Evolutionary conservation across 257 asterid species (phyloP).

Genomic region (Solanum sitiens): DNA sequence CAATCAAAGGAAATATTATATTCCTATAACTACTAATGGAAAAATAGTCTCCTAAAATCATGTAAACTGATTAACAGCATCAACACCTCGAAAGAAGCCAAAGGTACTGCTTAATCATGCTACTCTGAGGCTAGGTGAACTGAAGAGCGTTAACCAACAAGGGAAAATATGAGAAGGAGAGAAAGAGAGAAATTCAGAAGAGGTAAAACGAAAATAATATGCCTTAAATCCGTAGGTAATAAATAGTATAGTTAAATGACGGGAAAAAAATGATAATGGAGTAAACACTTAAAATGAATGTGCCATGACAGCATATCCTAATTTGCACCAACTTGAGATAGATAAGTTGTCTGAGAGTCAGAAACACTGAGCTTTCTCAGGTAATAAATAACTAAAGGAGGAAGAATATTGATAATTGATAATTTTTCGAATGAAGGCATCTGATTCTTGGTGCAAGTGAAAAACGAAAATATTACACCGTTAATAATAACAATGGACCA

Average conservation of each 20-base stretch:
- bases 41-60: not conserved
- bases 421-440: not conserved
- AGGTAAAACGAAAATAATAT: not conserved
- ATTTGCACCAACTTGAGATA: not conserved
- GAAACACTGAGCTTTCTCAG: not conserved
- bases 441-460: not conserved
- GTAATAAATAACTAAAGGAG: not conserved
- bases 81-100: not conserved
- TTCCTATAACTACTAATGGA: not conserved
- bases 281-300: not conserved
- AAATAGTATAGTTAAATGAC: not conserved
- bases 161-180: not conserved
- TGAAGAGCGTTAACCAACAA: not conserved
- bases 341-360: not conserved
- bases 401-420: not conserved
- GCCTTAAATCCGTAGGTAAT: not conserved
- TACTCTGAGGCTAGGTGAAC: not conserved
- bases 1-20: not conserved
- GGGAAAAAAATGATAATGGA: not conserved
- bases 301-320: not conserved
- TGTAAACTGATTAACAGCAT: not conserved
- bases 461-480: not conserved
- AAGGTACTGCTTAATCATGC: not conserved
- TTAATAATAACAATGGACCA: not conserved
- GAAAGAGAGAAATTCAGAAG: not conserved